phyloP scores from a whole-genome alignment of 108 stramenopile species.

The Cyclotella sp. region DNA sequence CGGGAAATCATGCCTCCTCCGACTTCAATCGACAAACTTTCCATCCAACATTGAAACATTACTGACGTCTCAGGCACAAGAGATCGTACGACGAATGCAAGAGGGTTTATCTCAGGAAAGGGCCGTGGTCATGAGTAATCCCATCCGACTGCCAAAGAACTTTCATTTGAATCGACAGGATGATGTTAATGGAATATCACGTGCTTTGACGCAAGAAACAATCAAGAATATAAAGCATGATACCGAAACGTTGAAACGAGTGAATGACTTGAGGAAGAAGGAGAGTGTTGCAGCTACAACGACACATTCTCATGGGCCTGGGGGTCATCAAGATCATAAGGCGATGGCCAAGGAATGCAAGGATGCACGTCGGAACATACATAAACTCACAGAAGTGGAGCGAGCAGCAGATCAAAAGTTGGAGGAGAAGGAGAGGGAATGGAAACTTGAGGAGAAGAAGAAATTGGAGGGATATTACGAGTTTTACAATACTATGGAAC shows the following conservation, averaged over 20 bases:
- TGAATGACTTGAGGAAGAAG: constrained; percentile 40
- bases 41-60: constrained; percentile 51
- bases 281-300: constrained; percentile 17
- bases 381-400: constrained; percentile 49
- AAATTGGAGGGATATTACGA: constrained; percentile 51
- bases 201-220: constrained; percentile 39
- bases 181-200: not conserved
- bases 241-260: constrained; percentile 48
- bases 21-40: constrained; percentile 56
- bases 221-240: constrained; percentile 53
- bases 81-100: constrained; percentile 54
- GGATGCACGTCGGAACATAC: constrained; percentile 48
- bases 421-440: constrained; percentile 45
- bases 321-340: constrained; percentile 27
- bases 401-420: constrained; percentile 24
- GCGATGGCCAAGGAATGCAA: constrained; percentile 52
- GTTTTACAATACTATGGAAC: constrained; percentile 39
- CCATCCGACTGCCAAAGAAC: constrained; percentile 48
- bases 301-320: not conserved
- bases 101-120: constrained; percentile 46
- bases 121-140: constrained; percentile 55
- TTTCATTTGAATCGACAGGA: constrained; percentile 40
- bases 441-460: constrained; percentile 51
- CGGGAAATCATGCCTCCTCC: constrained; percentile 40
- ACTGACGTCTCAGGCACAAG: constrained; percentile 57